Percentiles rank a stretch among this genome's conserved stretches.
These are phyloP conservation scores for Diplosphaera chodatii DNA, from an alignment of 139 green algal genomes.

Conservation along the genomic window DNA sequence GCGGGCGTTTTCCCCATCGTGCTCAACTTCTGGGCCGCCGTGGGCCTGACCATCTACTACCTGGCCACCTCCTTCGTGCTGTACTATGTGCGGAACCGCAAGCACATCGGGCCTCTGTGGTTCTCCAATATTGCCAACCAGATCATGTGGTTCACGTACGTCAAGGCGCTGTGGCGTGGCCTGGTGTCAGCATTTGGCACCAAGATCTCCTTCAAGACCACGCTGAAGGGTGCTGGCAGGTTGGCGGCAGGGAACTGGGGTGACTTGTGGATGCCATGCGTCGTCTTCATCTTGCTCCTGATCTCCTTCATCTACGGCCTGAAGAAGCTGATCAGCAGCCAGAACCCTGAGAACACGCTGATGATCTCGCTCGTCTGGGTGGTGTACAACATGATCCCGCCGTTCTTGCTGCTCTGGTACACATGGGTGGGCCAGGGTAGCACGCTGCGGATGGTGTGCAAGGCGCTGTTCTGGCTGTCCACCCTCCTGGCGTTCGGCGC, in stretches of 20 bases:
- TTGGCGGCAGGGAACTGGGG: not conserved
- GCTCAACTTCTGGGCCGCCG: conserved; percentile 51
- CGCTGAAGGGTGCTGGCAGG: conserved; percentile 14
- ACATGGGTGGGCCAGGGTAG: conserved; percentile 14
- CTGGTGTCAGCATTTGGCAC: not conserved
- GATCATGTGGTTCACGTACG: conserved; percentile 50
- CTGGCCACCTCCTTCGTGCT: conserved; percentile 19
- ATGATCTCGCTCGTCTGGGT: conserved; percentile 31
- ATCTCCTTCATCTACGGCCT: conserved; percentile 11
- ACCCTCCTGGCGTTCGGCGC: conserved; percentile 17
- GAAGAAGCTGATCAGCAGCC: conserved; percentile 9
- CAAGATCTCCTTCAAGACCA: conserved; percentile 49
- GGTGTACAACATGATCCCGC: conserved; percentile 39
- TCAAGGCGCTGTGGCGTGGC: conserved; percentile 48
- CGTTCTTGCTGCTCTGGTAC: conserved; percentile 33
- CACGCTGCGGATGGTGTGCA: conserved; percentile 19
- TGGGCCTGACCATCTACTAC: conserved; percentile 39
- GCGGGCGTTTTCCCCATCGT: conserved; percentile 56
- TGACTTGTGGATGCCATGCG: conserved; percentile 21
- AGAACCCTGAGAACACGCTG: conserved; percentile 12
- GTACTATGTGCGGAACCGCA: conserved; percentile 17
- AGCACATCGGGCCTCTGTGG: conserved; percentile 37
- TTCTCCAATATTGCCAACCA: conserved; percentile 45
- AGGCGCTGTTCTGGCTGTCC: conserved; percentile 19
- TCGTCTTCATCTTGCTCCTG: conserved; percentile 1